Base-by-base conservation (phyloP, 108 stramenopile species). In the Aurantiochytrium sp. region DNA sequence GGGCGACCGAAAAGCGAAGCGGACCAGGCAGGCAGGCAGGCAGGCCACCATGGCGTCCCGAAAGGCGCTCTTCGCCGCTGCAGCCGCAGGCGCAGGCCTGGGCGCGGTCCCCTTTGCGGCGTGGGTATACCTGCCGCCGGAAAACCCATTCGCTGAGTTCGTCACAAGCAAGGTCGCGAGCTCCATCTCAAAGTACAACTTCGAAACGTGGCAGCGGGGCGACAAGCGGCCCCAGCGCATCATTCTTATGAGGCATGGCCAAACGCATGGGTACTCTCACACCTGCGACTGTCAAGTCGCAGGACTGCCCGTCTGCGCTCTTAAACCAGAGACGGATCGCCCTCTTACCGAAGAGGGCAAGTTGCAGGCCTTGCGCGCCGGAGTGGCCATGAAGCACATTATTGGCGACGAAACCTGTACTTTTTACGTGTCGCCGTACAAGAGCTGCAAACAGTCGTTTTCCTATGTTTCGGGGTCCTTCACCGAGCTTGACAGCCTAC, bases 361-460 rank as follows among this genome's bases (percentile, higher is more conserved):
- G 42, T 44, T 91, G 21, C 94, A 96, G 89, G 94, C 96, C 5
- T 21, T 25, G n/a, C 88, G 87, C 4, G 95, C 94, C 19, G 96
- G 96, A n/a, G 59, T 90, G 59, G 88, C 88, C 21, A 60, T 96
- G 29, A 88, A 92, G 45, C 35, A 59, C 5, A 88, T 95, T 14
- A 88, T 95, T 16, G 60, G 90, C 43, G 90, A 88, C 73, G 92
- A 90, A 43, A 91, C 89, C 51, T 92, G 92, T 0, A 89, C 92
- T 44, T 87, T 94, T 44, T 60, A 93, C 58, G 88, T 94, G 3
- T 94, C 94, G 14, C 95, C 95, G 0, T 95, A 92, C 91, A 92
- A 93, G 21, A 49, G 95, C 23, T 92, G 92, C 21, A 47, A 90
- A 29, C 93, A 94, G 89, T 94, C 95, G 14, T 89, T 87, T 53